These are phyloP conservation scores for Musa balbisiana DNA, from an alignment of 202 grass and related monocot species.

Conservation along the genomic window DNA sequence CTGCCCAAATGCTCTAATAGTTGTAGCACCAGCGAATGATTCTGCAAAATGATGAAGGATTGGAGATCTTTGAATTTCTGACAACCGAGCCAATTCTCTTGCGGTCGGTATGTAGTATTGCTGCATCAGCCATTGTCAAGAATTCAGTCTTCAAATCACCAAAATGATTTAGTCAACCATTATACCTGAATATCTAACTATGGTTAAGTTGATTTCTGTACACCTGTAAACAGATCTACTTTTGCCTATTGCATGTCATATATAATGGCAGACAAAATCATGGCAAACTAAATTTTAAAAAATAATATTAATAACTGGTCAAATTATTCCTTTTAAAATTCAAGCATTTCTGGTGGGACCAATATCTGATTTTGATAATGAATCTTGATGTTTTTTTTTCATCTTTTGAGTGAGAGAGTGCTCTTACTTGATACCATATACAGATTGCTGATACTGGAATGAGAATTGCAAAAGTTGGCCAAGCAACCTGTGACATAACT, in stretches of 20 bases:
- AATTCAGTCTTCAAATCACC: not conserved
- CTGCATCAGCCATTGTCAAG: constrained; percentile 34
- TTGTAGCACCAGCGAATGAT: constrained; percentile 77
- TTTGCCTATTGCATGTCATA: too few species aligned
- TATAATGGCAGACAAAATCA: too few species aligned
- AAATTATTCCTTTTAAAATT: not conserved
- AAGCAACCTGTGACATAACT: constrained; percentile 98
- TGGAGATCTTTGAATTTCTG: constrained; percentile 83
- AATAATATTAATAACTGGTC: too few species aligned
- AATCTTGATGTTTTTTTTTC: constrained; percentile 21
- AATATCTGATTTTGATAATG: too few species aligned
- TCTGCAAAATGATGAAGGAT: constrained; percentile 97
- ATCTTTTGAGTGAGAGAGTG: constrained; percentile 6
- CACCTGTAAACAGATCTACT: too few species aligned
- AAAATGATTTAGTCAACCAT: too few species aligned
- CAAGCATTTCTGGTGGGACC: constrained; percentile 1
- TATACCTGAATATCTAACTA: too few species aligned
- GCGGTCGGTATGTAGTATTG: constrained; percentile 90
- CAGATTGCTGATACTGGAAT: constrained; percentile 74
- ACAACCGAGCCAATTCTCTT: constrained; percentile 76
- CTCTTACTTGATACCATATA: constrained; percentile 64
- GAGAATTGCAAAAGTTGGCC: constrained; percentile 90
- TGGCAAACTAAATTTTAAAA: too few species aligned
- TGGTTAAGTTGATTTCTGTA: too few species aligned
- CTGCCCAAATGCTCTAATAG: constrained; percentile 83